phyloP scores from a whole-genome alignment of 2,329 filamentous ascomycete species.

The Blumeriella jaapii region DNA sequence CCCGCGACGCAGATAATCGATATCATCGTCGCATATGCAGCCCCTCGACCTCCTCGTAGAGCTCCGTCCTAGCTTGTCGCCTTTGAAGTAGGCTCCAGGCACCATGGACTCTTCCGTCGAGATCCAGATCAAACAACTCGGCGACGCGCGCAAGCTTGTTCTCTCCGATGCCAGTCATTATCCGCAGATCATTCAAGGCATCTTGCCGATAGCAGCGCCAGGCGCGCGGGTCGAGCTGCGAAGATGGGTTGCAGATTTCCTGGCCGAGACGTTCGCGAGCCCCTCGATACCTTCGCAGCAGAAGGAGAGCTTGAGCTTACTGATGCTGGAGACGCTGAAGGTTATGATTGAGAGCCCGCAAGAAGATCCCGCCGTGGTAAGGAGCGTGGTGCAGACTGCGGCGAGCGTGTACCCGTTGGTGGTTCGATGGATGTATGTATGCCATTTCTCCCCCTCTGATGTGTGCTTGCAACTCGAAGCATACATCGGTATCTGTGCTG shows the following conservation, averaged over 20 bases:
- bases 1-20: background rate
- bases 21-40: slow-evolving; percentile 14
- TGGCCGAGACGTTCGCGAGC: slow-evolving; percentile 90
- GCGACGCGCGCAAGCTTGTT: slow-evolving; percentile 81
- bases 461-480: slow-evolving; percentile 3
- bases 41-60: slow-evolving; percentile 17
- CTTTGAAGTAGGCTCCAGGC: too few species aligned
- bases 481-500: background rate
- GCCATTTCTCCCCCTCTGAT: slow-evolving; percentile 15
- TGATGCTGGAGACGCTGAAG: slow-evolving; percentile 67
- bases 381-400: slow-evolving; percentile 75
- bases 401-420: slow-evolving; percentile 89
- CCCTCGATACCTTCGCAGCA: slow-evolving; percentile 66
- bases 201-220: slow-evolving; percentile 80
- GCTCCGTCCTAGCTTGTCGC: slow-evolving; percentile 13
- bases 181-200: slow-evolving; percentile 79
- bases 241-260: slow-evolving; percentile 92
- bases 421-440: slow-evolving; percentile 89
- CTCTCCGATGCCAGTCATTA: slow-evolving; percentile 82
- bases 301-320: slow-evolving; percentile 70
- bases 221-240: slow-evolving; percentile 67
- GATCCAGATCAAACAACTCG: slow-evolving; percentile 77
- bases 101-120: slow-evolving; percentile 47
- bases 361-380: slow-evolving; percentile 70
- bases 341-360: slow-evolving; percentile 57